Base-by-base conservation (phyloP, 805 yeast species). In the Candida wancherniae region DNA sequence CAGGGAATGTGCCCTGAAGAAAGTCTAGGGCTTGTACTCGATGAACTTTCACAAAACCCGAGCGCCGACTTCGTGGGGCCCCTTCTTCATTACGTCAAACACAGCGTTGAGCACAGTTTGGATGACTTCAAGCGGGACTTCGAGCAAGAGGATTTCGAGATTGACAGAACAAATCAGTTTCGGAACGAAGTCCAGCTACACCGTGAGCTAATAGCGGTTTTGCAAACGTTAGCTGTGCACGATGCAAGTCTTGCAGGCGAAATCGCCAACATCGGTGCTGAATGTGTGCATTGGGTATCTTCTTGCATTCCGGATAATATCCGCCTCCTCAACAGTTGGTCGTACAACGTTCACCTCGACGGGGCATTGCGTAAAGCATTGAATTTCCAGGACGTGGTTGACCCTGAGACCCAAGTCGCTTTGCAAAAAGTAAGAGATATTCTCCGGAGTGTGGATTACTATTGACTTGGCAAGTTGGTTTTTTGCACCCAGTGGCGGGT, bases 341-440 rank as follows among this genome's bases (percentile, higher is more conserved):
- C 34, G 11, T 37, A 26, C 19, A 36, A 37, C n/a, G 35, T 29
- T 14, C 46, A 42, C 15, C 20, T 44, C 22, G 46, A 44, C 31
- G n/a, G n/a, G n/a, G n/a, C n/a, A n/a, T n/a, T n/a, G n/a, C n/a
- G n/a, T n/a, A n/a, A n/a, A n/a, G n/a, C n/a, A n/a, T n/a, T n/a
- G n/a, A n/a, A n/a, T n/a, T n/a, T n/a, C n/a, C n/a, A n/a, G n/a
- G n/a, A n/a, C n/a, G n/a, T n/a, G n/a, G n/a, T n/a, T n/a, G n/a
- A n/a, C n/a, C n/a, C n/a, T n/a, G n/a, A n/a, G n/a, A n/a, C n/a
- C n/a, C n/a, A n/a, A n/a, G n/a, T n/a, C n/a, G n/a, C n/a, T n/a
- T n/a, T n/a, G n/a, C n/a, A n/a, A n/a, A n/a, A n/a, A n/a, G n/a
- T n/a, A n/a, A n/a, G n/a, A n/a, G n/a, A n/a, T n/a, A n/a, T n/a